Percentiles rank a stretch among this genome's conserved stretches.
These are phyloP conservation scores for Trametopsis cervina DNA, from an alignment of 768 basidiomycete genomes.

Conservation along the genomic window DNA sequence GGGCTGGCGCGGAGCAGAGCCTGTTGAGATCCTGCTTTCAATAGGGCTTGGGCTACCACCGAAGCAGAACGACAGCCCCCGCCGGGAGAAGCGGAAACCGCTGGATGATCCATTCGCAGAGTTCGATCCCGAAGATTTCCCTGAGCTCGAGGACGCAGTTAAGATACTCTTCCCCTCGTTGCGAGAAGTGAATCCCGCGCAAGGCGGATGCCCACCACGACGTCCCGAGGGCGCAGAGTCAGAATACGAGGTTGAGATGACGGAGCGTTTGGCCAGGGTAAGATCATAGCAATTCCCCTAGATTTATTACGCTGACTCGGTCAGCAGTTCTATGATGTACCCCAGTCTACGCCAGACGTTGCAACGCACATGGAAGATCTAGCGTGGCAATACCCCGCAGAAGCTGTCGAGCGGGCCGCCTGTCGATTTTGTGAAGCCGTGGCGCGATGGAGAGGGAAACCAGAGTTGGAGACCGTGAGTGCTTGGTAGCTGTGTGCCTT, in stretches of 20 bases:
- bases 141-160: conserved; percentile 56
- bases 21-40: conserved; percentile 64
- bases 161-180: conserved; percentile 58
- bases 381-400: conserved; percentile 75
- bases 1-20: conserved; percentile 70
- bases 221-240: conserved; percentile 48
- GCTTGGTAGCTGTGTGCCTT: neutral
- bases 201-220: conserved; percentile 20
- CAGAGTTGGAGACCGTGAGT: conserved; percentile 70
- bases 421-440: conserved; percentile 79
- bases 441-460: conserved; percentile 77
- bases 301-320: neutral
- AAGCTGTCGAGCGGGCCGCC: conserved; percentile 73
- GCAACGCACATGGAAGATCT: conserved; percentile 74
- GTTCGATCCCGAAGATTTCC: conserved; percentile 74
- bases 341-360: conserved; percentile 62
- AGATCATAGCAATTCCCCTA: conserved; percentile 22
- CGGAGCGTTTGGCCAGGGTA: conserved; percentile 61
- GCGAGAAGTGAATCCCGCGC: conserved; percentile 26
- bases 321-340: conserved; percentile 69
- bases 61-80: neutral
- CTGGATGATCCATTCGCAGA: conserved; percentile 38
- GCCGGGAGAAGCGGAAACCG: neutral
- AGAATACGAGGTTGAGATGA: conserved; percentile 74
- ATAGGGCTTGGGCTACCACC: conserved; percentile 51